Percentiles rank a stretch among this genome's conserved stretches.
phyloP scores from a whole-genome alignment of 1,139 yeast genomes.

The Yamadazyma aaseri region DNA sequence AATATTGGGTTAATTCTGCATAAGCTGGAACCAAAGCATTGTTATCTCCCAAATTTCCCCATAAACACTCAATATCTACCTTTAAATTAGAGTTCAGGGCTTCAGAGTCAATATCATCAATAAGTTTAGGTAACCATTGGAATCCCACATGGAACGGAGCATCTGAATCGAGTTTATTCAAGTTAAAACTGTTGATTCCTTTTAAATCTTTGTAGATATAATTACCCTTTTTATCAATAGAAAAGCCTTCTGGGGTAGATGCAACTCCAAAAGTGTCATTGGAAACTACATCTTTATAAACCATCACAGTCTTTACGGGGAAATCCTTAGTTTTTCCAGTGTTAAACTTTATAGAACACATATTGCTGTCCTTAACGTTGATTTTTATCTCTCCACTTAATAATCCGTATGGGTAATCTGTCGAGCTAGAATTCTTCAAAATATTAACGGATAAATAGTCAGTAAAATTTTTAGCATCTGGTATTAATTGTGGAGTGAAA shows the following conservation, averaged over 20 bases:
- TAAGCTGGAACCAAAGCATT: conserved; percentile 60
- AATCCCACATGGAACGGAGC: conserved; percentile 59
- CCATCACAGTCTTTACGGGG: conserved; percentile 62
- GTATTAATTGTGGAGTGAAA: conserved; percentile 51
- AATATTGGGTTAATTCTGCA: conserved; percentile 61
- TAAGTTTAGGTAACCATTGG: conserved; percentile 75
- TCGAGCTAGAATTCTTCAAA: conserved; percentile 47
- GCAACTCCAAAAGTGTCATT: conserved; percentile 11
- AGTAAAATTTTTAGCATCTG: conserved; percentile 33
- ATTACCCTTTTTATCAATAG: conserved; percentile 50
- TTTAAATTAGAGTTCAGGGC: conserved; percentile 43
- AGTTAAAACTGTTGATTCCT: conserved; percentile 62
- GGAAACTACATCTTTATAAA: conserved; percentile 37
- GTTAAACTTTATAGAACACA: conserved; percentile 58
- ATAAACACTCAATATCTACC: conserved; percentile 59
- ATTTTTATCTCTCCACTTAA: conserved; percentile 62
- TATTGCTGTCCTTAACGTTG: conserved; percentile 59
- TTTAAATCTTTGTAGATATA: conserved; percentile 49
- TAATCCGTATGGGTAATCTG: conserved; percentile 60
- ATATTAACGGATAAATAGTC: conserved; percentile 52
- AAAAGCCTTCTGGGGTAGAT: conserved; percentile 50
- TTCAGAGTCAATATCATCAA: conserved; percentile 40
- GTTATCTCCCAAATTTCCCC: conserved; percentile 64
- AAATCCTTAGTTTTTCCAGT: conserved; percentile 24
- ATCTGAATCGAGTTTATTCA: conserved; percentile 67